These are phyloP conservation scores for Xylaria sp. DNA, from an alignment of 2,329 filamentous ascomycete genomes.

Conservation along the genomic window DNA sequence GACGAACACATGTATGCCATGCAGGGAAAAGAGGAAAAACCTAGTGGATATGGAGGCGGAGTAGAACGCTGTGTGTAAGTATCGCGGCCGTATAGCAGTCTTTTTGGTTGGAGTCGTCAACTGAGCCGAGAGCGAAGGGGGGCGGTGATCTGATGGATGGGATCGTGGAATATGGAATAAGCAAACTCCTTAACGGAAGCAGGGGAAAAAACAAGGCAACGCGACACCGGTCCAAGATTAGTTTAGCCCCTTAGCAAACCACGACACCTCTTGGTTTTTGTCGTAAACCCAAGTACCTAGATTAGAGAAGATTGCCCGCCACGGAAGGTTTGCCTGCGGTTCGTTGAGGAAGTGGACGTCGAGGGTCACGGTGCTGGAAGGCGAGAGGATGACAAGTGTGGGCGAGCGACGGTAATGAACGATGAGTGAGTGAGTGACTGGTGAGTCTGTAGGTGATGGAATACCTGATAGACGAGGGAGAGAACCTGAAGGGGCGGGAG, in stretches of 20 bases:
- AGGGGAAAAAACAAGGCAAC: constrained; percentile 27
- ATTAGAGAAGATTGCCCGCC: constrained; percentile 7
- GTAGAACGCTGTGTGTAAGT: not conserved
- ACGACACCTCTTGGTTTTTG: not conserved
- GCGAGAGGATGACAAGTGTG: not conserved
- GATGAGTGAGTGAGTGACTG: constrained; percentile 10
- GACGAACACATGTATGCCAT: constrained; percentile 36
- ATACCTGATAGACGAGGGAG: constrained; percentile 8
- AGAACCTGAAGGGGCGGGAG: constrained; percentile 28
- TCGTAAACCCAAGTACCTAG: not conserved
- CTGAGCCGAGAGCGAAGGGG: not conserved
- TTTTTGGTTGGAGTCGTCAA: constrained; percentile 6
- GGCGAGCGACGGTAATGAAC: constrained; percentile 24
- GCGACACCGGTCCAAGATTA: constrained; percentile 26
- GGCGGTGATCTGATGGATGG: constrained; percentile 18
- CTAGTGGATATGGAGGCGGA: constrained; percentile 1
- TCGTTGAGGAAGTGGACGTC: constrained; percentile 7
- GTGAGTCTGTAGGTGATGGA: constrained; percentile 15
- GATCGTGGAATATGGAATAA: constrained; percentile 22
- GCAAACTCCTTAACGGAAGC: constrained; percentile 13
- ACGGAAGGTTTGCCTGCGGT: not conserved
- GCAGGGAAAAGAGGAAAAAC: constrained; percentile 6
- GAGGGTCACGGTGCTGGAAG: constrained; percentile 9
- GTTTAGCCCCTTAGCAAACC: not conserved
- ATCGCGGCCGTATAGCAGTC: constrained; percentile 10